These are phyloP conservation scores for Salix caprea DNA, from an alignment of 345 rosid species.

Conservation along the genomic window DNA sequence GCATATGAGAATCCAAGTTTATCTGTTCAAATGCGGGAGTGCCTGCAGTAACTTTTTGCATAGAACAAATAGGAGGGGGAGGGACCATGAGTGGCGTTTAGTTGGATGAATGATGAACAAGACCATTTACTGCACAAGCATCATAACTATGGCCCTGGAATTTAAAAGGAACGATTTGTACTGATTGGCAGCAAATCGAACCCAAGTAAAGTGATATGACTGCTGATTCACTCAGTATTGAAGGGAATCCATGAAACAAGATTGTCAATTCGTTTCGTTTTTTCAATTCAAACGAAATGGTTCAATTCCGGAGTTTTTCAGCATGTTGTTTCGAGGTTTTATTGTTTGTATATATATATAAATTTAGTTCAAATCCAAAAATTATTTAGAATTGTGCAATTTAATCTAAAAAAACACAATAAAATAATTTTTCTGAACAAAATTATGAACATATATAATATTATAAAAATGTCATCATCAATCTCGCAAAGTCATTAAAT, in stretches of 20 bases:
- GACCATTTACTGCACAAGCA: not conserved
- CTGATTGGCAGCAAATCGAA: not conserved
- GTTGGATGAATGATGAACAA: not conserved
- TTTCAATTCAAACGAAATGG: too few relatives aligned
- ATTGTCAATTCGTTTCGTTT: too few relatives aligned
- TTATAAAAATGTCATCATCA: too few relatives aligned
- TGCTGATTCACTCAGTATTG: not conserved
- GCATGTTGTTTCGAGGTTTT: too few relatives aligned
- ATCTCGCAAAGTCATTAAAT: too few relatives aligned
- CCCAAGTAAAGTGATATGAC: not conserved
- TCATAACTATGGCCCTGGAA: not conserved
- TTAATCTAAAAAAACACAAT: too few relatives aligned
- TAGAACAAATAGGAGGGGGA: not conserved
- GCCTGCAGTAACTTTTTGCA: too few relatives aligned
- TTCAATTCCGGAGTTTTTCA: accelerated
- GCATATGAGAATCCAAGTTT: slow-evolving; percentile 27
- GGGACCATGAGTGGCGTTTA: not conserved
- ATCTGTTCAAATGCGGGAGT: slow-evolving; percentile 11
- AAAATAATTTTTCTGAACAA: too few relatives aligned
- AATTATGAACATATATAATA: too few relatives aligned
- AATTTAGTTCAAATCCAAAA: too few relatives aligned
- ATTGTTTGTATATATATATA: too few relatives aligned
- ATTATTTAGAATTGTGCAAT: too few relatives aligned
- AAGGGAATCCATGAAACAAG: not conserved
- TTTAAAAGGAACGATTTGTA: not conserved